A percentile compares a stretch with the other conserved stretches of the same genome.
These are phyloP conservation scores for Vitis rupestris DNA, from an alignment of 164 flowering plant genomes.

Conservation along the genomic window DNA sequence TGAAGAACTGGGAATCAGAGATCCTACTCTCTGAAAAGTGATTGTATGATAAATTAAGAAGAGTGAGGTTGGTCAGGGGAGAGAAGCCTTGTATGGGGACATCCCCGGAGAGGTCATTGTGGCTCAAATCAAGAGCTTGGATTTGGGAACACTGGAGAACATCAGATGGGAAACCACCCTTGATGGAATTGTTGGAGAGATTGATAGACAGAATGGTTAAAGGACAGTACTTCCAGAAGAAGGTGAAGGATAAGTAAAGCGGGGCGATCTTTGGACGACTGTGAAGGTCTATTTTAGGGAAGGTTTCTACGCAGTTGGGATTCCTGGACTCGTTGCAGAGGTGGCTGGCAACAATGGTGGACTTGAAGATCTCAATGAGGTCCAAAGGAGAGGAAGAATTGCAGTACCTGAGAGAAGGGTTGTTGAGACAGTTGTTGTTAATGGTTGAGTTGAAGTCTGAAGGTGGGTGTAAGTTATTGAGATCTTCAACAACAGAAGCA, in stretches of 20 bases:
- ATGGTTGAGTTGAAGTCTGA: conserved; percentile 51
- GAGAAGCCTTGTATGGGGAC: conserved; percentile 36
- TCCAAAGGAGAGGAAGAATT: conserved; percentile 28
- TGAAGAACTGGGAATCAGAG: conserved; percentile 38
- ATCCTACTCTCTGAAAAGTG: conserved; percentile 39
- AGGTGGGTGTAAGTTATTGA: conserved; percentile 44
- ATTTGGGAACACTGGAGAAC: conserved; percentile 50
- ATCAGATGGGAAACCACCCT: conserved; percentile 50
- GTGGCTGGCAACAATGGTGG: conserved; percentile 53
- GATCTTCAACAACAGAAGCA: conserved; percentile 53
- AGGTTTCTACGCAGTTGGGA: conserved; percentile 46
- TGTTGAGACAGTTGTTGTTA: conserved; percentile 37
- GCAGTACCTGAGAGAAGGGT: conserved; percentile 60
- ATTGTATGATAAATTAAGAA: conserved; percentile 56
- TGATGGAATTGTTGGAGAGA: conserved; percentile 47
- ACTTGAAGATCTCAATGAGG: conserved; percentile 51
- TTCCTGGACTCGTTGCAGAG: conserved; percentile 59
- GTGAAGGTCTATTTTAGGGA: conserved; percentile 50
- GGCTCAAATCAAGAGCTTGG: conserved; percentile 54
- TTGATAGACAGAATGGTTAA: conserved; percentile 37
- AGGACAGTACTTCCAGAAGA: conserved; percentile 77
- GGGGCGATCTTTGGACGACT: conserved; percentile 41
- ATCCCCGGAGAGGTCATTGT: conserved; percentile 44
- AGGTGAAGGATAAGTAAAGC: conserved; percentile 55
- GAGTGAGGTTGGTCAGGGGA: conserved; percentile 39